Evolutionary conservation across 352 stramenopile species (phyloP), one percentile per base, ranked within the genome.

Genomic region (Globisporangium emineosum): DNA sequence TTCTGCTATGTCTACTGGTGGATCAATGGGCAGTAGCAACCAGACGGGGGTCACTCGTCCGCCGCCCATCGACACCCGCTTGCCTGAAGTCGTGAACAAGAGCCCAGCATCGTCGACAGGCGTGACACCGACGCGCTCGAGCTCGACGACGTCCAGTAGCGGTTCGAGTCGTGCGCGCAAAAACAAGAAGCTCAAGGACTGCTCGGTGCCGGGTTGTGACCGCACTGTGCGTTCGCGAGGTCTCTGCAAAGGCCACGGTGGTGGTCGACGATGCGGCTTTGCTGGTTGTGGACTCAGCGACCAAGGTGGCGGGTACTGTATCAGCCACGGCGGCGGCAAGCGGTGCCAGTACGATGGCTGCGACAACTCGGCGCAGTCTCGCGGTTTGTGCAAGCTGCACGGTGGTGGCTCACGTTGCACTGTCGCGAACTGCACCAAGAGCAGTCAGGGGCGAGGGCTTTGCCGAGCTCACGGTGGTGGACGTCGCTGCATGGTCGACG

Each of bases 151-250:
- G 25, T 72, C 68, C 10, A 74, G 57, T 23, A 83, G 70, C 35
- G 49, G 67, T 1, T 72, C 65, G 4, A 67, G 58, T 19, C 72
- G 72, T 45, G 72, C 77, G 23, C 78, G 78, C 62, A 92, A 92
- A 74, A 84, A 80, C 67, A 90, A 89, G 68, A 94, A 94, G 67
- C 72, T 91, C 55, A 92, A 91, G 63, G 83, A 91, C 56, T 95
- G 86, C 66, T 91, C 86, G 13, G 82, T 92, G 17, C 77, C 79
- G 8, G 78, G 79, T 15, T 94, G 86, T 40, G 77, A 86, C 55
- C 83, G 83, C 29, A 92, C 81, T 0, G 82, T 95, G 56, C 83
- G 86, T 15, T 93, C 86, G 19, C 79, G 83, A 23, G 86, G 86
- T 19, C 73, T 91, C 13, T 95, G 86, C 79, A 93, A 93, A 54